Base-by-base conservation (phyloP, 345 rosid genomes). In the Noccaea bulbosa region DNA sequence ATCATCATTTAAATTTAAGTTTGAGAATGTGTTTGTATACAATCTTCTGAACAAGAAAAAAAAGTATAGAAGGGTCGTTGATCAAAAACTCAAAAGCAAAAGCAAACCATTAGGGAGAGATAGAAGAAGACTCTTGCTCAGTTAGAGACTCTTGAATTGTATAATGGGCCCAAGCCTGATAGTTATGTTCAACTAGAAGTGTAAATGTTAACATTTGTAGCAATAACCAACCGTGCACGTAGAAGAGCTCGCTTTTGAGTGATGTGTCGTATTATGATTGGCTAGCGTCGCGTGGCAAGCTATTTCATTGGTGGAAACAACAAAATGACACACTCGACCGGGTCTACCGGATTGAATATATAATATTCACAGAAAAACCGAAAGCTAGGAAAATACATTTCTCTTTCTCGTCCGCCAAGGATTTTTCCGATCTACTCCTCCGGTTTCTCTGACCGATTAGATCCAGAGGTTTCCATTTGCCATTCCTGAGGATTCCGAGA, bases 301-400 rank as follows among this genome's bases (percentile, higher is more conserved):
- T 68, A 63, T 65, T 3, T 70, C 45, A 76, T 76, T 76, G 79
- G 79, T 58, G 56, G 72, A 57, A 63, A 70, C 72, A 70, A 48
- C 71, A 63, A 70, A 62, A 5, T 55, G 75, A 75, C 34, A 70
- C 65, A 3, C 30, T 38, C 59, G 70, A 32, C 70, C 75, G 65
- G 51, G 71, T 69, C 75, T 70, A 57, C 34, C 57, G 71, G 70
- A 57, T 32, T 57, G 47, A 49, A 69, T 70, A 76, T 76, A 56
- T 76, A 69, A 69, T 37, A 59, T 15, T 32, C 33, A 38, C 24
- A 74, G 54, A 59, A 59, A 59, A 41, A 43, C 47, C 16, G 17
- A 49, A 62, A 47, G 12, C 5, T 22, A n/a, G 20, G 48, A 15
- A 74, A 67, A 30, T 44, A 51, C 40, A 67, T 44, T 32, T 11